Evolutionary conservation across 148 eudicot genomes (phyloP).

Genomic region (Mesembryanthemum crystallinum): DNA sequence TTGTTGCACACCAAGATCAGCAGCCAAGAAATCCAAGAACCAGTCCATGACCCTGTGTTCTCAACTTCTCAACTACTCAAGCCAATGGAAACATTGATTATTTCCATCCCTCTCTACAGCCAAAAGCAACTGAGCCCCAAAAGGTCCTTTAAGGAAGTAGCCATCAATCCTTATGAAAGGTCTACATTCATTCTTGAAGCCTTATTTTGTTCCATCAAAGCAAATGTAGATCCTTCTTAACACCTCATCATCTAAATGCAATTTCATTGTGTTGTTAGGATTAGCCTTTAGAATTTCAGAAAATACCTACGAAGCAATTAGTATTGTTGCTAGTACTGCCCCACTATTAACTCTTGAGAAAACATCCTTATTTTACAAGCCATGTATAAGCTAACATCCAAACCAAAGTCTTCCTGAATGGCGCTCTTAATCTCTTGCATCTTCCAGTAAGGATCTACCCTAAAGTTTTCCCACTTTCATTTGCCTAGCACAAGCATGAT

Average conservation of each 20-base stretch:
- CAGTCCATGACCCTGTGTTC: slow-evolving; percentile 2
- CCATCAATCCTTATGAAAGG: slow-evolving; percentile 13
- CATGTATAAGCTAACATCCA: neutral
- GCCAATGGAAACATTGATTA: neutral
- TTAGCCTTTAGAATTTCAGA: neutral
- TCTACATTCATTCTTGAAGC: neutral
- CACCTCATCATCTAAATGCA: neutral
- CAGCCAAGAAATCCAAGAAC: slow-evolving; percentile 1
- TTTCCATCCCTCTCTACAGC: slow-evolving; percentile 4
- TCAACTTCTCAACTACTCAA: neutral
- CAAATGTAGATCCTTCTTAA: slow-evolving; percentile 14
- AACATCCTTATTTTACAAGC: neutral
- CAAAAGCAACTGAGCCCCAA: neutral
- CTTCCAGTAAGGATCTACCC: neutral
- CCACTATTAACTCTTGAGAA: neutral
- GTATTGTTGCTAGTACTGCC: neutral
- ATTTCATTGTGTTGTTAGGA: neutral
- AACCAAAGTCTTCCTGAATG: neutral
- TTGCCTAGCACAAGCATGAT: too few relatives aligned
- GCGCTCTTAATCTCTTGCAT: neutral
- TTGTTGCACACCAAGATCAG: neutral
- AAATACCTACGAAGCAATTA: neutral
- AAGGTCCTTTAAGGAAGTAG: slow-evolving; percentile 5
- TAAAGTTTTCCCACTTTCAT: too few relatives aligned
- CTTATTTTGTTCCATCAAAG: neutral